These are phyloP conservation scores for Pyracantha coccinea DNA, from an alignment of 331 rosid species.

Conservation along the genomic window DNA sequence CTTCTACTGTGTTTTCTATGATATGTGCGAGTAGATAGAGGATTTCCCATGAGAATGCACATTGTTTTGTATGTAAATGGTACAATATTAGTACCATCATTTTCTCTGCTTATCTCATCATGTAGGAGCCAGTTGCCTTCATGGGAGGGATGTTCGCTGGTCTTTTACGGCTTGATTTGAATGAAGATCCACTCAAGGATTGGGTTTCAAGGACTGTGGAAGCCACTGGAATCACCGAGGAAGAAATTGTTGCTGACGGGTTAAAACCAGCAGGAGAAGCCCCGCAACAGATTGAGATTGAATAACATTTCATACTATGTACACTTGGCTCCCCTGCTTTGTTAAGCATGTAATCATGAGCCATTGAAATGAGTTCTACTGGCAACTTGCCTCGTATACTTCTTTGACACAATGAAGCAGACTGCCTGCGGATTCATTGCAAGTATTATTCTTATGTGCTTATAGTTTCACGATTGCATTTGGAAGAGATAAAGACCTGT, in stretches of 20 bases:
- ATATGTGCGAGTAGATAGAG: not conserved
- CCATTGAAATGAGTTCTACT: not conserved
- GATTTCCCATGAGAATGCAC: not conserved
- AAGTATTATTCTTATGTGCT: not conserved
- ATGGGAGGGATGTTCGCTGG: slow-evolving; percentile 90
- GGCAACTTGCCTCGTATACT: not conserved
- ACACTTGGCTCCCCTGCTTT: not conserved
- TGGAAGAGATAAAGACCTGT: not conserved
- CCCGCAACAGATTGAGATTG: slow-evolving; percentile 70
- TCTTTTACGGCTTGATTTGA: slow-evolving; percentile 72
- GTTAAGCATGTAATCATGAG: not conserved
- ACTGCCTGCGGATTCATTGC: not conserved
- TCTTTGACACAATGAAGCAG: not conserved
- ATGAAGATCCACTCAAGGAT: slow-evolving; percentile 87
- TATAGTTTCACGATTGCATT: not conserved
- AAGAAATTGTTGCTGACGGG: slow-evolving; percentile 40
- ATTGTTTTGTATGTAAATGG: not conserved
- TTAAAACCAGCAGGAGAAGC: slow-evolving; percentile 35
- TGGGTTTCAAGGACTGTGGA: slow-evolving; percentile 85
- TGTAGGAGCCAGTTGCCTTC: slow-evolving; percentile 91
- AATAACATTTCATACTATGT: slow-evolving; percentile 19
- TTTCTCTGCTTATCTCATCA: not conserved
- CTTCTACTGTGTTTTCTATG: not conserved
- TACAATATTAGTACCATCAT: not conserved
- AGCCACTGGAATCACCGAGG: slow-evolving; percentile 56